A percentile compares a stretch with the other conserved stretches of the same genome.
These are phyloP conservation scores for Kalanchoe fedtschenkoi DNA, from an alignment of 164 flowering plant species.

Conservation along the genomic window DNA sequence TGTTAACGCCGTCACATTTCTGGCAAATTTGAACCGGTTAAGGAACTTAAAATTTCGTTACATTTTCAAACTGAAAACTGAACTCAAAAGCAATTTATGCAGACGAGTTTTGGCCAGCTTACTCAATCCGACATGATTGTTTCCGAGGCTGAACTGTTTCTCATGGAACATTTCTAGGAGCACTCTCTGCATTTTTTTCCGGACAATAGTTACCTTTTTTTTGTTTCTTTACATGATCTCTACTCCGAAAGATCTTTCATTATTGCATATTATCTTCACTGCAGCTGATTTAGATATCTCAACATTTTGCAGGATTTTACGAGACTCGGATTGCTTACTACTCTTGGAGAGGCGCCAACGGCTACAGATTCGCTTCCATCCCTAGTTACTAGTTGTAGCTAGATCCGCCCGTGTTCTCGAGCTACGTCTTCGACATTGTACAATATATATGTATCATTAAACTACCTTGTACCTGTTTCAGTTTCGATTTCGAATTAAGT, in stretches of 20 bases:
- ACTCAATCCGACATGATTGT: no score
- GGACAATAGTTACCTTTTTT: no score
- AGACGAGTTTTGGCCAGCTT: no score
- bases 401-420: neutral
- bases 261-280: neutral
- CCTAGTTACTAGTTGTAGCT: neutral
- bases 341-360: slow-evolving; percentile 93
- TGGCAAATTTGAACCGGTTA: neutral
- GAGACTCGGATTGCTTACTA: slow-evolving; percentile 90
- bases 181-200: no score
- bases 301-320: slow-evolving; percentile 61
- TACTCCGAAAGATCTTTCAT: neutral
- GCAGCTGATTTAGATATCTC: no score
- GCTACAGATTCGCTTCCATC: no score
- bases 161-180: no score
- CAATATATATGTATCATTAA: neutral
- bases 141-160: no score
- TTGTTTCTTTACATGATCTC: no score
- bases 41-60: neutral
- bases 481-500: neutral
- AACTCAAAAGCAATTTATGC: no score
- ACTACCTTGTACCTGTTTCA: neutral
- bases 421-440: neutral
- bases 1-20: neutral
- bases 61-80: no score